Conservation (phyloP, 257 asterid species). For the Voacanga thouarsii region DNA sequence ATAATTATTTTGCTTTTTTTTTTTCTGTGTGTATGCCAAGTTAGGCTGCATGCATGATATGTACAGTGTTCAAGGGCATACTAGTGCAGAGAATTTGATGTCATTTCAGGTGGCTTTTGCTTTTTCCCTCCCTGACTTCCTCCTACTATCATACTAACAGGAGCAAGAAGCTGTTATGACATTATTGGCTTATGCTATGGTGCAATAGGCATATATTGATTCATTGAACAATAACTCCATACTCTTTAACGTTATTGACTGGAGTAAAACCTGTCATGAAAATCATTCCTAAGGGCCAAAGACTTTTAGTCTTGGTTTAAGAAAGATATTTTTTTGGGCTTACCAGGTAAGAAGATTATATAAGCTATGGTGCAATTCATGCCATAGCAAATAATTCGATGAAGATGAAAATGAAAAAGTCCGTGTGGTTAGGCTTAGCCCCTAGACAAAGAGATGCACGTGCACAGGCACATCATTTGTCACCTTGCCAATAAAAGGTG, state of each 20-base stretch:
- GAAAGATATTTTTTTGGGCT: too few species aligned
- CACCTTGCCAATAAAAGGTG: background rate
- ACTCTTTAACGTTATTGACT: too few species aligned
- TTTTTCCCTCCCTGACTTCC: background rate
- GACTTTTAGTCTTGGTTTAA: too few species aligned
- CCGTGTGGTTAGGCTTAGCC: background rate
- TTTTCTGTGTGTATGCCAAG: too few species aligned
- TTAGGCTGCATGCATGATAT: background rate
- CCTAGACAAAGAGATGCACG: conserved; percentile 6
- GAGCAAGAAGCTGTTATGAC: background rate
- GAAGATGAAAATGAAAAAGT: background rate
- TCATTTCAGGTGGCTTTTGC: background rate
- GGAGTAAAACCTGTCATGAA: too few species aligned
- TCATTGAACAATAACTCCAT: too few species aligned
- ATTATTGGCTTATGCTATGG: background rate
- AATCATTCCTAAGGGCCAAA: too few species aligned
- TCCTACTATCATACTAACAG: background rate
- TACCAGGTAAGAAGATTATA: too few species aligned
- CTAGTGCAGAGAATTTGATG: background rate
- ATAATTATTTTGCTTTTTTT: too few species aligned
- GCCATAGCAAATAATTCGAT: background rate
- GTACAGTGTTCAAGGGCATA: background rate
- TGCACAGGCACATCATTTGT: background rate
- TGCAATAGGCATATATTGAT: too few species aligned
- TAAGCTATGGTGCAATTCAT: background rate